Evolutionary conservation across 1,284 basidiomycete genomes (phyloP).

Genomic region (Psilocybe mexicana): DNA sequence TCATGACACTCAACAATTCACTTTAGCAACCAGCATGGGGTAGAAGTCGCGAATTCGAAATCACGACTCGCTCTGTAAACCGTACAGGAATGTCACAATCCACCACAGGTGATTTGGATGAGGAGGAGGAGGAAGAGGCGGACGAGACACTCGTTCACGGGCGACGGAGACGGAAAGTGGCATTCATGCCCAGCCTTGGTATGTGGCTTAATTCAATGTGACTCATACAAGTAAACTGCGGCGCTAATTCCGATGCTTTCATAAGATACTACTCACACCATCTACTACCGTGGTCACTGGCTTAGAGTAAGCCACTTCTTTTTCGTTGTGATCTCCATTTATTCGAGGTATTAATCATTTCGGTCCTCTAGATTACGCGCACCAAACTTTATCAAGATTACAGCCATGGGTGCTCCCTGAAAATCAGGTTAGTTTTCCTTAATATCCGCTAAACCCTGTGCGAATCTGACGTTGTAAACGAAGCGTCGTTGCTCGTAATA

Average conservation of each 20-base stretch:
- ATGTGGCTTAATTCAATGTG: constrained; percentile 28
- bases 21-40: constrained; percentile 83
- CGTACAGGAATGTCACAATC: constrained; percentile 62
- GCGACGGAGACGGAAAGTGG: constrained; percentile 69
- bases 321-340: constrained; percentile 17
- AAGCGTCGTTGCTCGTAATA: constrained; percentile 82
- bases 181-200: constrained; percentile 78
- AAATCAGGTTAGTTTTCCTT: constrained; percentile 62
- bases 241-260: constrained; percentile 24
- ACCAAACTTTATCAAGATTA: constrained; percentile 76
- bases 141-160: constrained; percentile 64
- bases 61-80: constrained; percentile 71
- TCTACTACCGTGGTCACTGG: constrained; percentile 86
- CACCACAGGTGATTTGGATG: constrained; percentile 74
- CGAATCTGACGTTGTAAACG: constrained; percentile 16
- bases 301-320: constrained; percentile 56
- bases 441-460: constrained; percentile 8
- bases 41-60: constrained; percentile 81
- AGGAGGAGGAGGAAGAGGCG: constrained; percentile 78
- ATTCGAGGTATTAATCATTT: constrained; percentile 23
- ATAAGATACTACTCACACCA: constrained; percentile 80
- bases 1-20: background rate
- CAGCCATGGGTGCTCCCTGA: constrained; percentile 65
- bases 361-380: constrained; percentile 64
- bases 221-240: constrained; percentile 16